Evolutionary conservation across 805 yeast genomes (phyloP).

Genomic region (Kodamaea leandrae): DNA sequence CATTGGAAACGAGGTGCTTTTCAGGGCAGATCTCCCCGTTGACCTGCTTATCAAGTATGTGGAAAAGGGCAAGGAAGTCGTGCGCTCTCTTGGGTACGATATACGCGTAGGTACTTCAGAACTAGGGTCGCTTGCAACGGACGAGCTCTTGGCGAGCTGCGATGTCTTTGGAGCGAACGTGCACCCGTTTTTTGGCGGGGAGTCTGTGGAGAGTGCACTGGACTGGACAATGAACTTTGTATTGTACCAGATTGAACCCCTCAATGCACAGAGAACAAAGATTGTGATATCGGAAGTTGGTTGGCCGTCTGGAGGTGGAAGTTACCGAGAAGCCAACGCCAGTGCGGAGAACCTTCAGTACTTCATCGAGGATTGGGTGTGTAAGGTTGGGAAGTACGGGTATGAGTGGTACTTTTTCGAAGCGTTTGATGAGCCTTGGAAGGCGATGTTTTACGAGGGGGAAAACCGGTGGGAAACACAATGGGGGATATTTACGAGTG

Average conservation of each 20-base stretch:
- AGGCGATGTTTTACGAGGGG: constrained; percentile 47
- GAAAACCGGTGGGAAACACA: constrained; percentile 62
- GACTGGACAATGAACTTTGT: constrained; percentile 53
- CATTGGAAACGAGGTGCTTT: constrained; percentile 64
- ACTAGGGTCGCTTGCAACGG: constrained; percentile 46
- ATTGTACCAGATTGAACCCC: constrained; percentile 42
- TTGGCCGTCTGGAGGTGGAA: constrained; percentile 69
- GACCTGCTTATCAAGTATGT: constrained; percentile 42
- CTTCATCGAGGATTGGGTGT: constrained; percentile 53
- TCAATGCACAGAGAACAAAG: constrained; percentile 23
- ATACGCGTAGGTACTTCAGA: constrained; percentile 66
- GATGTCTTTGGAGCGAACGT: constrained; percentile 63
- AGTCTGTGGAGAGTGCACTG: constrained; percentile 43
- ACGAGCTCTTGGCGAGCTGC: constrained; percentile 38
- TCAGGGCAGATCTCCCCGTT: constrained; percentile 46
- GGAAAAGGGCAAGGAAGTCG: constrained; percentile 36
- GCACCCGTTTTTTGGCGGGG: constrained; percentile 70
- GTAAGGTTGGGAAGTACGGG: constrained; percentile 36
- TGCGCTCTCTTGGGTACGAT: constrained; percentile 28
- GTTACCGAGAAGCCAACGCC: constrained; percentile 45
- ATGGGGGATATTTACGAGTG: constrained; percentile 62
- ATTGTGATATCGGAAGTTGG: constrained; percentile 62
- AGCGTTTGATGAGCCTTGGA: constrained; percentile 77
- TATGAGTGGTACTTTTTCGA: constrained; percentile 61
- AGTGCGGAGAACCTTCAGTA: constrained; percentile 41